Conservation (phyloP, 768 basidiomycete species). For the Heimioporus sp. region DNA sequence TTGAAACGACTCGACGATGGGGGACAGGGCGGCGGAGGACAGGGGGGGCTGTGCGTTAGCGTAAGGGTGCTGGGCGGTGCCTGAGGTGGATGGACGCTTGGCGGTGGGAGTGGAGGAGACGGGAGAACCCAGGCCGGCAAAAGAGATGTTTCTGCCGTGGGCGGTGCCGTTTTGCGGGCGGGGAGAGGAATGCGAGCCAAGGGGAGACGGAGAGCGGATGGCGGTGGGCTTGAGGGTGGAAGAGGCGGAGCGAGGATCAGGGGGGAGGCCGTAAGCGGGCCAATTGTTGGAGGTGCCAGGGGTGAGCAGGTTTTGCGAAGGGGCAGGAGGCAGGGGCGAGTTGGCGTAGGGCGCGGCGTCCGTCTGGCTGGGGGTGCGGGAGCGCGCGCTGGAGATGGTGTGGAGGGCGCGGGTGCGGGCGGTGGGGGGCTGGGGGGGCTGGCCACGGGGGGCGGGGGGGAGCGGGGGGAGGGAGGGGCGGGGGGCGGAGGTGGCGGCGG, state of each 20-base stretch:
- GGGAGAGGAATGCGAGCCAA: constrained; percentile 19
- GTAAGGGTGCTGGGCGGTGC: constrained; percentile 55
- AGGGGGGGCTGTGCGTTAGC: constrained; percentile 49
- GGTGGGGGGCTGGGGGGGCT: constrained; percentile 52
- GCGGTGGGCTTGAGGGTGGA: constrained; percentile 35
- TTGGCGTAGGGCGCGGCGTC: constrained; percentile 48
- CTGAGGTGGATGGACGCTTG: constrained; percentile 46
- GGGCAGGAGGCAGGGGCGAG: constrained; percentile 41
- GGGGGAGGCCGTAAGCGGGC: constrained; percentile 53
- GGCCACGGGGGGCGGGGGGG: constrained; percentile 65
- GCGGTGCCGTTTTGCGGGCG: constrained; percentile 44
- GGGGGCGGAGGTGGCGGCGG: background rate
- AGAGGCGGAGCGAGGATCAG: constrained; percentile 59
- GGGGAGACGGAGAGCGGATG: constrained; percentile 37
- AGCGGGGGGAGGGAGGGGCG: constrained; percentile 61
- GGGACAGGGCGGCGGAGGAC: constrained; percentile 53
- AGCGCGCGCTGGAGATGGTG: constrained; percentile 33
- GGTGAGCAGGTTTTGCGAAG: constrained; percentile 40
- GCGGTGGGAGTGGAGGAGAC: constrained; percentile 30
- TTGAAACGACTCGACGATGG: constrained; percentile 66
- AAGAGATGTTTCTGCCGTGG: constrained; percentile 55
- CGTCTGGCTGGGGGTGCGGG: constrained; percentile 55
- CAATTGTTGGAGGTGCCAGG: constrained; percentile 41
- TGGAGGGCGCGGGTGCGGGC: constrained; percentile 36
- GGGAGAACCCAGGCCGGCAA: constrained; percentile 43